Conservation (phyloP, 2,329 filamentous ascomycete genomes). For the Geoglossum cookeanum region DNA sequence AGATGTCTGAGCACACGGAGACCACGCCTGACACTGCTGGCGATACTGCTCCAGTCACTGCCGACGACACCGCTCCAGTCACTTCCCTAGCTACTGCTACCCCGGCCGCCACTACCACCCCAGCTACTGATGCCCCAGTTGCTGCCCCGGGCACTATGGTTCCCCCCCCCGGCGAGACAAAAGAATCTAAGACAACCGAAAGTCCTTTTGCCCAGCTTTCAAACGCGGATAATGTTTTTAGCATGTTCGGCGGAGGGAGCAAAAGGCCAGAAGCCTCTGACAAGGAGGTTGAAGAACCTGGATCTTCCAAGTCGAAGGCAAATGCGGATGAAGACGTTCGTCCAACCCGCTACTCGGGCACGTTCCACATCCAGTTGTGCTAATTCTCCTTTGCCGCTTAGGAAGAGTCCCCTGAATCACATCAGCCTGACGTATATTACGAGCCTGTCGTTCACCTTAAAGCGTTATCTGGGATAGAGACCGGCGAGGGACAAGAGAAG, state of each 20-base stretch:
- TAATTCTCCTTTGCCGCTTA: background rate
- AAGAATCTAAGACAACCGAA: conserved; percentile 10
- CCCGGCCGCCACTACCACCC: conserved; percentile 6
- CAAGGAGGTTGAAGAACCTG: conserved; percentile 60
- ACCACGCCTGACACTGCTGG: conserved; percentile 23
- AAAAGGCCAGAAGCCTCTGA: conserved; percentile 93
- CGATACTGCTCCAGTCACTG: too few species aligned
- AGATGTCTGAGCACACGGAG: conserved; percentile 11
- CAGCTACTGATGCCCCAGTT: background rate
- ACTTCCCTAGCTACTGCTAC: conserved; percentile 3
- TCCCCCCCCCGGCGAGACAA: too few species aligned
- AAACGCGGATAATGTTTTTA: conserved; percentile 46
- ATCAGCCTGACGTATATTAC: conserved; percentile 63
- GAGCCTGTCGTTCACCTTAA: conserved; percentile 91
- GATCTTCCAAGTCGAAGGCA: conserved; percentile 58
- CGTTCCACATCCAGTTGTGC: background rate
- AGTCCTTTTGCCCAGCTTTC: conserved; percentile 8
- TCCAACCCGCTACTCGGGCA: background rate
- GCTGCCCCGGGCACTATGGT: background rate
- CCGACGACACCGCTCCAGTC: too few species aligned
- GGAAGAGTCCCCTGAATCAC: conserved; percentile 48
- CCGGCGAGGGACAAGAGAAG: conserved; percentile 95
- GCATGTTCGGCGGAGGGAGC: conserved; percentile 94
- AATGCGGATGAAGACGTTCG: conserved; percentile 37
- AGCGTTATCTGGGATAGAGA: conserved; percentile 92